Conservation (phyloP, 306 rosid genomes). For the Begonia fuchsioides region DNA sequence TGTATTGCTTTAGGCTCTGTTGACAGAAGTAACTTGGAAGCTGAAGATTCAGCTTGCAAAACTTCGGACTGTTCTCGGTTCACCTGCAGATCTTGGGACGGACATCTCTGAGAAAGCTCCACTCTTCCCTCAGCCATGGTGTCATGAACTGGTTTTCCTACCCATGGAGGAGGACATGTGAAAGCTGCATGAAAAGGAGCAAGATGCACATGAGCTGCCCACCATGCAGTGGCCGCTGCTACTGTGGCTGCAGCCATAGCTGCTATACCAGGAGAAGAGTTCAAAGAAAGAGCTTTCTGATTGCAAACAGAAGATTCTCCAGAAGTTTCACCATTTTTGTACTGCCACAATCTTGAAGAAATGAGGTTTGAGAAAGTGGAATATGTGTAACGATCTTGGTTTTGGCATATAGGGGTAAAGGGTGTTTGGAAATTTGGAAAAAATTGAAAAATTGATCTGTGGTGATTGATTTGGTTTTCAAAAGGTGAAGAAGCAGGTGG, state of each 20-base stretch:
- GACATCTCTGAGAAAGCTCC: constrained; percentile 29
- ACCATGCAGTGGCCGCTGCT: constrained; percentile 98
- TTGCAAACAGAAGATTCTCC: constrained; percentile 34
- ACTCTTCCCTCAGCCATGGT: constrained; percentile 15
- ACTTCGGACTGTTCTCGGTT: background rate
- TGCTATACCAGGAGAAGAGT: constrained; percentile 53
- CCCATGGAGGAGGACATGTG: background rate
- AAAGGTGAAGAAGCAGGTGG: background rate
- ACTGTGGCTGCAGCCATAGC: constrained; percentile 89
- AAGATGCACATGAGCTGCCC: constrained; percentile 88
- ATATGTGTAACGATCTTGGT: constrained; percentile 40
- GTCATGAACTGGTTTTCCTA: background rate
- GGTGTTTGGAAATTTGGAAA: constrained; percentile 46
- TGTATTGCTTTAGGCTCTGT: constrained; percentile 50
- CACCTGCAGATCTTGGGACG: background rate
- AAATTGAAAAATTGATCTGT: constrained; percentile 57
- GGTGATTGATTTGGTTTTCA: constrained; percentile 50
- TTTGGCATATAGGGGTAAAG: constrained; percentile 27
- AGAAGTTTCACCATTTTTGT: background rate
- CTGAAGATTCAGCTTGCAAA: constrained; percentile 32
- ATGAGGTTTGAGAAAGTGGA: constrained; percentile 59
- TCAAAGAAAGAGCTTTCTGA: constrained; percentile 37
- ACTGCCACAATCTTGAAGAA: constrained; percentile 71
- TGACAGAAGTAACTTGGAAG: constrained; percentile 30
- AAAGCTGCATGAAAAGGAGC: constrained; percentile 35